Evolutionary conservation across 352 stramenopile species (phyloP), one percentile per base, ranked within the genome.

Genomic region (Phytophthora podocarpi): DNA sequence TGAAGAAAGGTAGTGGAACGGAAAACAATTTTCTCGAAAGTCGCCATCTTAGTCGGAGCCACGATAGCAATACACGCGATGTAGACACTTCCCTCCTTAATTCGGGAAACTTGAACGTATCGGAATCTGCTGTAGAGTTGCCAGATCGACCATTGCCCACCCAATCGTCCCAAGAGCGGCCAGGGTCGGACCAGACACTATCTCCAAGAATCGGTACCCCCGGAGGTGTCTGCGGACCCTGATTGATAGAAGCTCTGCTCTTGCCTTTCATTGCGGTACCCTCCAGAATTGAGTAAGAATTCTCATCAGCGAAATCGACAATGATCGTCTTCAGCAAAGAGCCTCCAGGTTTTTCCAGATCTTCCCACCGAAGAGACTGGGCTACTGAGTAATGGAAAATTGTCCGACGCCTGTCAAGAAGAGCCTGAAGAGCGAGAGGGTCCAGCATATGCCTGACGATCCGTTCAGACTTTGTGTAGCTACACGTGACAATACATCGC

Each of bases 11-110:
- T 28, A 80, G n/a, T 18, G 53, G 54, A 0, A 52, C 31, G 7
- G 67, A 49, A 47, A 77, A 80, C 9, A 80, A 10, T 15, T 15
- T 55, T 20, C 41, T 16, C 2, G 58, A 58, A 18, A 76, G 36
- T 16, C 26, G 36, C 62, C 67, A 76, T 13, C 62, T 58, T 11
- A 76, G 21, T 3, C 36, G 52, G 5, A 59, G 6, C 61, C 65
- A 75, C 12, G 13, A 64, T 12, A 35, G 23, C 15, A 52, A 12
- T 30, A 64, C 28, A 2, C 4, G 36, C 1, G 32, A 15, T 7
- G 40, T 15, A 35, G 18, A 43, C 0, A 27, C 4, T 28, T 39
- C 11, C 15, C 15, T 10, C 9, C 45, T 53, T 41, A 27, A 3
- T 2, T 18, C 9, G 0, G 26, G 24, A 30, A 32, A 28, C 2